Evolutionary conservation across 1,284 basidiomycete genomes (phyloP).

Genomic region (Grifola frondosa): DNA sequence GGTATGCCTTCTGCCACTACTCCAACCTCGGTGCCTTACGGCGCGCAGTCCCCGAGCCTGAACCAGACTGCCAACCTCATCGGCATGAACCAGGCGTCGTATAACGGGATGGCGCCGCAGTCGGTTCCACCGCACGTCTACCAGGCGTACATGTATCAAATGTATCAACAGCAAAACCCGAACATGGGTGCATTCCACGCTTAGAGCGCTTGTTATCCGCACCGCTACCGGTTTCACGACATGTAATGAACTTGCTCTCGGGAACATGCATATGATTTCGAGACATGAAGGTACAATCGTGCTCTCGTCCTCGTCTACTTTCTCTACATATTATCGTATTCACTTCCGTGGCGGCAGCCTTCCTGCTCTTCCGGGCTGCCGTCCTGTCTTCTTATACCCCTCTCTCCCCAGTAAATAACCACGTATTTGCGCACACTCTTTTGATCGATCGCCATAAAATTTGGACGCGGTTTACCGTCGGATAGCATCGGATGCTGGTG

Average conservation of each 20-base stretch:
- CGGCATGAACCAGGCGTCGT: constrained; percentile 64
- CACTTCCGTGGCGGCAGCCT: constrained; percentile 12
- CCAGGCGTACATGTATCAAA: constrained; percentile 79
- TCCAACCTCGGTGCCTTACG: constrained; percentile 53
- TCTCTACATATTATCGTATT: constrained; percentile 22
- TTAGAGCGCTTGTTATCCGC: constrained; percentile 40
- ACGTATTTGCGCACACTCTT: constrained; percentile 21
- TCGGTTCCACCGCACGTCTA: constrained; percentile 70
- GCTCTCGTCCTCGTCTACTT: constrained; percentile 14
- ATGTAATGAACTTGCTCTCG: constrained; percentile 24
- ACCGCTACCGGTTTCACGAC: constrained; percentile 29
- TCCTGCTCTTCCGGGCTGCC: constrained; percentile 9
- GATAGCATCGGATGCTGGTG: constrained; percentile 29
- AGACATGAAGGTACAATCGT: constrained; percentile 22
- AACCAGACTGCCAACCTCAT: constrained; percentile 54
- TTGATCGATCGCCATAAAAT: constrained; percentile 22
- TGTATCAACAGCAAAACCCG: constrained; percentile 71
- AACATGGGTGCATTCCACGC: constrained; percentile 76
- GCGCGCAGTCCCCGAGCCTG: constrained; percentile 58
- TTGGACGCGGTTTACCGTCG: constrained; percentile 22
- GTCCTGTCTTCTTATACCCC: constrained; percentile 20
- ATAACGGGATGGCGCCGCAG: constrained; percentile 58
- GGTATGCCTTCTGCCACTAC: constrained; percentile 34
- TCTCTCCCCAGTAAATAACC: constrained; percentile 14
- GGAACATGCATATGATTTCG: constrained; percentile 20